A percentile compares a stretch with the other conserved stretches of the same genome.
Conservation (phyloP, 176 grass and related monocot species). For the Phyllostachys edulis region DNA sequence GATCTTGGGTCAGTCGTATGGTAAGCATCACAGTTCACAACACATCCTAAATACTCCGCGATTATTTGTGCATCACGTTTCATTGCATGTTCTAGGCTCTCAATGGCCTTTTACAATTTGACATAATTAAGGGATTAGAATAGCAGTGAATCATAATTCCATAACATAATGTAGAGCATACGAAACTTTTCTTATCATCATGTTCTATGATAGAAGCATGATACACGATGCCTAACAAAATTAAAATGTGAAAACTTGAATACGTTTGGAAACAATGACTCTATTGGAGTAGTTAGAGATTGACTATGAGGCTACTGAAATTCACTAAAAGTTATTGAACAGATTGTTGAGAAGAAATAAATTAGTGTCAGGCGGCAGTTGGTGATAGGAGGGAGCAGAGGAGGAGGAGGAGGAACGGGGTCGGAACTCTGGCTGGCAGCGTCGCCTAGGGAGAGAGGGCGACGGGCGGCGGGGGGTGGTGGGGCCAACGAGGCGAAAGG, state of each 20-base stretch:
- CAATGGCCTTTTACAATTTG: constrained; percentile 67
- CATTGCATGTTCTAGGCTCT: constrained; percentile 97
- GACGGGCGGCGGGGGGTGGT: no score
- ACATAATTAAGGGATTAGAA: constrained; percentile 14
- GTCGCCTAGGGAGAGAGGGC: no score
- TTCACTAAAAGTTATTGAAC: background rate
- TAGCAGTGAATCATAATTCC: background rate
- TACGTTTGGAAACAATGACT: background rate
- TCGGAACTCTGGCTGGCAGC: no score
- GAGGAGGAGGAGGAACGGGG: no score
- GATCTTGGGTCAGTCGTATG: constrained; percentile 98
- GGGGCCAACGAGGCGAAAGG: no score
- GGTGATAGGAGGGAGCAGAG: no score
- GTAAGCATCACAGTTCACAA: constrained; percentile 98
- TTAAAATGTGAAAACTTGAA: background rate
- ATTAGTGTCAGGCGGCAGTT: background rate
- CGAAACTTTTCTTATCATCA: background rate
- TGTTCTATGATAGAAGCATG: background rate
- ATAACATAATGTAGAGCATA: background rate
- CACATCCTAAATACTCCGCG: constrained; percentile 91
- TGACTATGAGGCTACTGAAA: background rate
- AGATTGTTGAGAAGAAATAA: background rate
- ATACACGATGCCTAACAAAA: background rate
- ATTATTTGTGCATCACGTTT: constrained; percentile 84
- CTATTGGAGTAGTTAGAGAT: background rate